These are phyloP conservation scores for Pleurostoma richardsiae DNA, from an alignment of 2,329 filamentous ascomycete genomes.

Conservation along the genomic window DNA sequence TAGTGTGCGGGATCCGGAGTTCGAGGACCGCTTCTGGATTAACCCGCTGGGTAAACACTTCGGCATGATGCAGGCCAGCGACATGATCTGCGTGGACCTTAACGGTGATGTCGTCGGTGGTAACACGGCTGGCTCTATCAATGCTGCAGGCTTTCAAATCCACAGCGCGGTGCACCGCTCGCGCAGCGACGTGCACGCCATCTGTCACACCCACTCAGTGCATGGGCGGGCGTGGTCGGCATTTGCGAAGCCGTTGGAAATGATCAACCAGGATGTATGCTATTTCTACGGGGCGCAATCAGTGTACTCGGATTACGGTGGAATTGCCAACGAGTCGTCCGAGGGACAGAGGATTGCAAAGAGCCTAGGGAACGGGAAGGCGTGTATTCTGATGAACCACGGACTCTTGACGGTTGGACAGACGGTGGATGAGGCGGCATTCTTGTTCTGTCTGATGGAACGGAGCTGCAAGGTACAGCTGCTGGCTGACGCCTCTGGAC, in stretches of 20 bases:
- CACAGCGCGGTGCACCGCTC: slow-evolving; percentile 53
- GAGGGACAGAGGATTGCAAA: slow-evolving; percentile 51
- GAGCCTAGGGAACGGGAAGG: slow-evolving; percentile 46
- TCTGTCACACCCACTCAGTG: slow-evolving; percentile 52
- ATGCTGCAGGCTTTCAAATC: slow-evolving; percentile 55
- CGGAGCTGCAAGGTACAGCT: slow-evolving; percentile 54
- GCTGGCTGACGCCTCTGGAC: slow-evolving; percentile 49
- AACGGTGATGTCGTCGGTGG: slow-evolving; percentile 49
- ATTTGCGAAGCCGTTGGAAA: slow-evolving; percentile 51
- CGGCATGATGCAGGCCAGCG: slow-evolving; percentile 47
- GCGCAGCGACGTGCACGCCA: slow-evolving; percentile 49
- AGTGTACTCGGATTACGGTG: slow-evolving; percentile 55
- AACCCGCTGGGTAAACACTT: slow-evolving; percentile 57
- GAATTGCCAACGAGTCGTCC: slow-evolving; percentile 50
- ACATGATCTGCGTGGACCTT: slow-evolving; percentile 54
- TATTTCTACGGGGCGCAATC: slow-evolving; percentile 52
- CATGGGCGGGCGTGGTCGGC: slow-evolving; percentile 52
- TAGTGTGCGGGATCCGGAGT: slow-evolving; percentile 52
- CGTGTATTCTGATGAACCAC: slow-evolving; percentile 55
- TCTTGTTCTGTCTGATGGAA: slow-evolving; percentile 56
- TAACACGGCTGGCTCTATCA: slow-evolving; percentile 40
- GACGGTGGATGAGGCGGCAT: slow-evolving; percentile 61
- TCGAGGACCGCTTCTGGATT: slow-evolving; percentile 53
- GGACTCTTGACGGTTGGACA: slow-evolving; percentile 54
- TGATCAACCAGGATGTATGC: slow-evolving; percentile 53